Base-by-base conservation (phyloP, 371 early-diverging fungal species). In the Capillidium heterosporum region DNA sequence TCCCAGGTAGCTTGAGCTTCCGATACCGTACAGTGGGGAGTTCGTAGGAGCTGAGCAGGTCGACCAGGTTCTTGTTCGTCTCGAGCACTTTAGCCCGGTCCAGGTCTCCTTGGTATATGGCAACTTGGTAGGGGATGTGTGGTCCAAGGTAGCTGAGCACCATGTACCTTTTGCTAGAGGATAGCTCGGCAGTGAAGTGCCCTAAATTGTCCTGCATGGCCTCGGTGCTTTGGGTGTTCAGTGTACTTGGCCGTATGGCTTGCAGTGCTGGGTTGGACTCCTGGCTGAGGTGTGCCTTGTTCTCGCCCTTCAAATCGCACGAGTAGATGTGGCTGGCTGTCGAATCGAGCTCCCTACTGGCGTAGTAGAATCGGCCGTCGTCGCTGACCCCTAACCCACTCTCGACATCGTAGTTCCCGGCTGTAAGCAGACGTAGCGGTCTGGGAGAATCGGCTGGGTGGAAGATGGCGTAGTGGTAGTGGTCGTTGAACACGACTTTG, bases 141-240 rank as follows among this genome's bases (percentile, higher is more conserved):
- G 97, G 97, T 0, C 97, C 97, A 19, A 74, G 67, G 63, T 94
- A 91, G 15, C 69, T 61, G 7, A 92, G 68, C 23, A 81, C 61
- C 52, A 87, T 89, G 61, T 82, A 90, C 8, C 75, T 72, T 42
- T 75, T 76, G 15, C 78, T 72, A 0, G 86, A 76, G 11, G 91
- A 89, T 63, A 94, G 87, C 0, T 68, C 65, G 1, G 78, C 83
- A 11, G 61, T 58, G 63, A 88, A 95, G 11, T 39, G 31, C 1
- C 55, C 55, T 1, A 54, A 13, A 50, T 50, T 50, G n/a, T 23
- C 19, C 3, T 13, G 2, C 26, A 5, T 28, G 4, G 5, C 4
- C 2, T 47, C 27, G 2, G 4, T 24, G n/a, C 23, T 19, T 13
- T 26, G 15, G 3, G 4, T 19, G 10, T 50, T 26, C 40, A 10